phyloP scores from a whole-genome alignment of 331 rosid species.

The Quercus phellos region DNA sequence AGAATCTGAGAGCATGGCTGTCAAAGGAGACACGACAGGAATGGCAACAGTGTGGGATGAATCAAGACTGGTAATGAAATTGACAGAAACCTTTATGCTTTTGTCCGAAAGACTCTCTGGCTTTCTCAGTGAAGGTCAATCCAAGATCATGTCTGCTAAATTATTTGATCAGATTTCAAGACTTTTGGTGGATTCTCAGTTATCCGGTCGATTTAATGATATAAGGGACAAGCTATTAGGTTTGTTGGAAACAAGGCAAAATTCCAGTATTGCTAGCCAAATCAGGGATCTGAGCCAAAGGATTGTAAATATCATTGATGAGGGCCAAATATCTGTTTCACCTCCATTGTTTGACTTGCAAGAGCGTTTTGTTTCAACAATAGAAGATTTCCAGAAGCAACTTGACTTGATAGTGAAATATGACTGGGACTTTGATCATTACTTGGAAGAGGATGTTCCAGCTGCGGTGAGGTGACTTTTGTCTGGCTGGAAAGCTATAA shows the following conservation, averaged over 20 bases:
- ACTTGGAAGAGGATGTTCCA: constrained; percentile 95
- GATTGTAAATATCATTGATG: constrained; percentile 80
- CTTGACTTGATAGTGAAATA: constrained; percentile 92
- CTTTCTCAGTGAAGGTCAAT: constrained; percentile 84
- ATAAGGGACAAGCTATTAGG: constrained; percentile 55
- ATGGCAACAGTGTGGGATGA: constrained; percentile 71
- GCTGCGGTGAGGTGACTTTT: constrained; percentile 94
- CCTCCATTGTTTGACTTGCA: constrained; percentile 85
- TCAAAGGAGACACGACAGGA: constrained; percentile 31
- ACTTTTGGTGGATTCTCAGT: constrained; percentile 71
- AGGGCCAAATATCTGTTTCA: constrained; percentile 83
- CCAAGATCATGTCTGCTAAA: constrained; percentile 60
- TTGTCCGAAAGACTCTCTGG: constrained; percentile 85
- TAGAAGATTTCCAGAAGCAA: constrained; percentile 95
- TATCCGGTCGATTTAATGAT: constrained; percentile 70
- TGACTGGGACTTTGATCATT: constrained; percentile 97
- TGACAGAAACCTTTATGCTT: constrained; percentile 66
- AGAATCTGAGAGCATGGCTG: constrained; percentile 26
- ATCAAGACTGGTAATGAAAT: constrained; percentile 54
- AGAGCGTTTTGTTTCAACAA: constrained; percentile 67
- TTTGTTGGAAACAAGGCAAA: constrained; percentile 71
- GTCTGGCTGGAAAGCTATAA: constrained; percentile 38
- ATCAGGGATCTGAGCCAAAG: constrained; percentile 80
- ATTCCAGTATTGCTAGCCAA: constrained; percentile 57
- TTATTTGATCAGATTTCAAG: constrained; percentile 78